phyloP scores from a whole-genome alignment of 2,329 filamentous ascomycete genomes.

The Gyromitra esculenta region DNA sequence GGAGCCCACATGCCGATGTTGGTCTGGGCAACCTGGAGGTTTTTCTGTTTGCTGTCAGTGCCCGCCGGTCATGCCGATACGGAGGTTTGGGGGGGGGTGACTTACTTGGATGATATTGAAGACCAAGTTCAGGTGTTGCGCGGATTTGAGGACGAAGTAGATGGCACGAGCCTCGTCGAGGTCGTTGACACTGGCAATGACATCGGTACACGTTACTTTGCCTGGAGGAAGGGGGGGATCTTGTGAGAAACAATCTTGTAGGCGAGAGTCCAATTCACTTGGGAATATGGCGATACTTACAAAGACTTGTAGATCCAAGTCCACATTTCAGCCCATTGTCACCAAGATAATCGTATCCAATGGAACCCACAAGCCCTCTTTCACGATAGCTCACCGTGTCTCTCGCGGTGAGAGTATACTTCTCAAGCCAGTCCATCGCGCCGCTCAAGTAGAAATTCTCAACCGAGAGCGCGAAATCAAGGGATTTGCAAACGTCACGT shows the following conservation, averaged over 20 bases:
- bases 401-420: conserved; percentile 27
- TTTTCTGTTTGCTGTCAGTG: conserved; percentile 25
- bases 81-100: background rate
- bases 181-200: conserved; percentile 37
- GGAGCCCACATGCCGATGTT: conserved; percentile 45
- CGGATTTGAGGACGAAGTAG: conserved; percentile 48
- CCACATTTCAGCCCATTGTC: conserved; percentile 41
- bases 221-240: conserved; percentile 8
- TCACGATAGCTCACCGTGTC: conserved; percentile 28
- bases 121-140: conserved; percentile 41
- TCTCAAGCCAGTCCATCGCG: conserved; percentile 46
- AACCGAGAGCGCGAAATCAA: conserved; percentile 42
- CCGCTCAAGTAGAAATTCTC: conserved; percentile 46
- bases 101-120: conserved; percentile 48
- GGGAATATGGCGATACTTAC: conserved; percentile 1
- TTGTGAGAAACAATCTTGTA: background rate
- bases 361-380: conserved; percentile 43
- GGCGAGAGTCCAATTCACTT: background rate
- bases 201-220: conserved; percentile 43
- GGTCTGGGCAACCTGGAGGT: conserved; percentile 40
- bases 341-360: conserved; percentile 52
- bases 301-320: conserved; percentile 42
- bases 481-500: conserved; percentile 47
- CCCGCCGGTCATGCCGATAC: background rate
- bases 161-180: conserved; percentile 46